A percentile compares a stretch with the other conserved stretches of the same genome.
These are phyloP conservation scores for Tylopilus cervinicoccineus DNA, from an alignment of 768 basidiomycete genomes.

Conservation along the genomic window DNA sequence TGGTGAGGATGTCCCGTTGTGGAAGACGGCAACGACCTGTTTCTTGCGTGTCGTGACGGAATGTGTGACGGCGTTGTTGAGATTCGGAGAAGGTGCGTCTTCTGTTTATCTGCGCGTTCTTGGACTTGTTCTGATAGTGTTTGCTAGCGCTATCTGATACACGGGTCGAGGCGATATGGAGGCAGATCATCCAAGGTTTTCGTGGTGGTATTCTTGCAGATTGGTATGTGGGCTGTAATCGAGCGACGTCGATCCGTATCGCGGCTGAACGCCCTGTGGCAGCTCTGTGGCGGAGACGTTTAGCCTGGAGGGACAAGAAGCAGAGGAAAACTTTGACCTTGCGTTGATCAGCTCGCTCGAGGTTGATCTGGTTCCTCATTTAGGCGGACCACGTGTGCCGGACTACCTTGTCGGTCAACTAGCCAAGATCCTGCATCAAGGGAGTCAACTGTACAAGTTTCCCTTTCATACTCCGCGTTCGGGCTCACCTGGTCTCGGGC, in stretches of 20 bases:
- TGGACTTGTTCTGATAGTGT: background rate
- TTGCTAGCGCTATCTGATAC: constrained; percentile 53
- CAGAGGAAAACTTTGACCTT: constrained; percentile 83
- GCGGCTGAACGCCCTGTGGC: background rate
- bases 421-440: constrained; percentile 66
- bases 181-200: constrained; percentile 77
- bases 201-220: constrained; percentile 79
- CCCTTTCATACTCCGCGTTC: constrained; percentile 3
- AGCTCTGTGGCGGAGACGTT: constrained; percentile 60
- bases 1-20: constrained; percentile 82
- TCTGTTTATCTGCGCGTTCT: background rate
- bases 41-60: constrained; percentile 75
- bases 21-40: constrained; percentile 90
- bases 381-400: constrained; percentile 66
- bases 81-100: constrained; percentile 45
- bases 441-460: constrained; percentile 58
- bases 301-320: constrained; percentile 60
- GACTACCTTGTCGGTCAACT: constrained; percentile 67
- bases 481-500: constrained; percentile 8
- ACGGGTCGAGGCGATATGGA: constrained; percentile 80
- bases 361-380: constrained; percentile 71
- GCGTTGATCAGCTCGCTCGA: constrained; percentile 76
- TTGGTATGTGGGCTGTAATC: constrained; percentile 48
- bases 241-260: background rate
- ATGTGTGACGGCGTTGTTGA: constrained; percentile 49